Conservation (phyloP, 768 basidiomycete species). For the Rhodotorula taiwanensis region DNA sequence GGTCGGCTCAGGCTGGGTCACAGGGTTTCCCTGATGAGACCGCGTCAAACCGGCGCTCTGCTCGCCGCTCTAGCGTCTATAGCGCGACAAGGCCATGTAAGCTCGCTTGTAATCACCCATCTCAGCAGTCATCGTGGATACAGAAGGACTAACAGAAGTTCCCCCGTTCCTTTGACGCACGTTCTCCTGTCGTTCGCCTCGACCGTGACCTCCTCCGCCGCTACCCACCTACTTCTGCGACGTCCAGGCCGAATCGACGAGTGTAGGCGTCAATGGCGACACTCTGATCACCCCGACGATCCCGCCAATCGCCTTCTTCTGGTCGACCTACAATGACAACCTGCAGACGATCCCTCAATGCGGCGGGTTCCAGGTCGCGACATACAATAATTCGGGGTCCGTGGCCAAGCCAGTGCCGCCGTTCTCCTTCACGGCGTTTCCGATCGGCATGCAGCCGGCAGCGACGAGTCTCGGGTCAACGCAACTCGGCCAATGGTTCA, state of each 20-base stretch:
- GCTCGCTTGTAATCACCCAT: too few relatives aligned
- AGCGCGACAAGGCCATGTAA: too few relatives aligned
- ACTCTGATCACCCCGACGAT: not conserved
- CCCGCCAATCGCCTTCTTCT: conserved; percentile 26
- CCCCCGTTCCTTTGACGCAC: too few relatives aligned
- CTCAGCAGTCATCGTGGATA: too few relatives aligned
- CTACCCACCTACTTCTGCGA: too few relatives aligned
- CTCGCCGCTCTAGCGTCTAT: too few relatives aligned
- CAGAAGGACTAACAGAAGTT: too few relatives aligned
- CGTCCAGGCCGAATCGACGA: not conserved
- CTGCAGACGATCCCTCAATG: conserved; percentile 8
- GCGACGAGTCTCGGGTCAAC: not conserved
- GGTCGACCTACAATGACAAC: conserved; percentile 8
- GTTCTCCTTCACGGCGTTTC: conserved; percentile 13
- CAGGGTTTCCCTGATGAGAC: too few relatives aligned
- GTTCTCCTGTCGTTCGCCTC: too few relatives aligned
- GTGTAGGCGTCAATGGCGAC: not conserved
- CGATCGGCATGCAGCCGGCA: not conserved
- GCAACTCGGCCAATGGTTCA: not conserved
- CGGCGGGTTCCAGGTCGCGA: not conserved
- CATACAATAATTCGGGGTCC: not conserved
- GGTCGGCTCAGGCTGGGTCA: too few relatives aligned
- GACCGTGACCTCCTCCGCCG: too few relatives aligned
- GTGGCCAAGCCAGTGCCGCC: not conserved
- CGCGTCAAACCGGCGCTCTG: too few relatives aligned